These are phyloP conservation scores for Alternaria gansuensis DNA, from an alignment of 2,329 filamentous ascomycete species.

Conservation along the genomic window DNA sequence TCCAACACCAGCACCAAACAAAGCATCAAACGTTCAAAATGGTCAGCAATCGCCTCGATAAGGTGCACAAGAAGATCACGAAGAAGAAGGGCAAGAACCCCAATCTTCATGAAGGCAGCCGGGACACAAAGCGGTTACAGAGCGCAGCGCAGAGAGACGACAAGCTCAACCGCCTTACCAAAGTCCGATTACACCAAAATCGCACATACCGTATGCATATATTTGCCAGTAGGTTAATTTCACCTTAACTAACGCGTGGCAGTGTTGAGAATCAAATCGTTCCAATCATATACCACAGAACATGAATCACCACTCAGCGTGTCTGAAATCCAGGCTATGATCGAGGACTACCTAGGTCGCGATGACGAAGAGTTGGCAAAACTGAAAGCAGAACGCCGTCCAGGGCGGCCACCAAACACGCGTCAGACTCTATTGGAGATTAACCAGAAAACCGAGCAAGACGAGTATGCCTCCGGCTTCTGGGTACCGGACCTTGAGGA, in stretches of 20 bases:
- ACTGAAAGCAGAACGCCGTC: conserved; percentile 73
- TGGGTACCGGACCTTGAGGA: conserved; percentile 83
- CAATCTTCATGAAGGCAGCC: conserved; percentile 84
- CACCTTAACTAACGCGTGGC: background rate
- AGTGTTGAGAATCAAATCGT: conserved; percentile 76
- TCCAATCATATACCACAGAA: conserved; percentile 71
- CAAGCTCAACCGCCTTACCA: conserved; percentile 75
- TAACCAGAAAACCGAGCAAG: conserved; percentile 73
- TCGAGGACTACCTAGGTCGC: conserved; percentile 63
- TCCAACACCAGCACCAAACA: conserved; percentile 19
- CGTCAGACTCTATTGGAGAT: conserved; percentile 80
- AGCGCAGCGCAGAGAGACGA: conserved; percentile 83
- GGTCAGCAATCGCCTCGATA: conserved; percentile 70
- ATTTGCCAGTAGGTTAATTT: background rate
- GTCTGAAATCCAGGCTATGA: conserved; percentile 64
- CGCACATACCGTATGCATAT: conserved; percentile 70
- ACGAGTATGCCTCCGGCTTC: conserved; percentile 85
- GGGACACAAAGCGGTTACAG: conserved; percentile 83
- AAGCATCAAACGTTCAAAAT: conserved; percentile 31
- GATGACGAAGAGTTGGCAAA: conserved; percentile 74
- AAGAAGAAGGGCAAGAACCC: conserved; percentile 84
- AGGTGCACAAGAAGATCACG: conserved; percentile 86
- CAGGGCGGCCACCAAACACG: conserved; percentile 79
- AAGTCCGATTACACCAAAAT: conserved; percentile 76
- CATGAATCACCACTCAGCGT: conserved; percentile 59